Percentiles rank a stretch among this genome's conserved stretches.
These are phyloP conservation scores for Boletus rufocinnamomeus DNA, from an alignment of 768 basidiomycete genomes.

Conservation along the genomic window DNA sequence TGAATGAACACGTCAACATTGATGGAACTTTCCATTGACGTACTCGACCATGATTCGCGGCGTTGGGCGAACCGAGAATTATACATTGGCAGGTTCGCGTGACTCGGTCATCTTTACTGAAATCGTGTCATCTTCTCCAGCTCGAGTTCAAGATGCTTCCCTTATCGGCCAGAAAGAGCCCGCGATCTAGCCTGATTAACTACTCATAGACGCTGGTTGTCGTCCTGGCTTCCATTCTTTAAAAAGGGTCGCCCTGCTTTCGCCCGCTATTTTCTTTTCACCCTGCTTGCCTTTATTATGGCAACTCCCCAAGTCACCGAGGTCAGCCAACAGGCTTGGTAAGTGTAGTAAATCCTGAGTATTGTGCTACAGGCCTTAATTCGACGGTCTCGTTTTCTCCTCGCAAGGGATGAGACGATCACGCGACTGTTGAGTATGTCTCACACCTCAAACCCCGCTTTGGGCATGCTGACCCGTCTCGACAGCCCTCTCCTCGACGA, in stretches of 20 bases:
- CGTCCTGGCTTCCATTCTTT: conserved; percentile 36
- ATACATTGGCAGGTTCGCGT: conserved; percentile 28
- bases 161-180: conserved; percentile 49
- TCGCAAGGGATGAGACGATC: conserved; percentile 65
- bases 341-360: conserved; percentile 31
- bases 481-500: conserved; percentile 62
- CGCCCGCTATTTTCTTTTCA: conserved; percentile 33
- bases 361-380: conserved; percentile 19
- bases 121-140: conserved; percentile 25
- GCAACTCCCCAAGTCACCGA: conserved; percentile 61
- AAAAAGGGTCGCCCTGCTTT: conserved; percentile 34
- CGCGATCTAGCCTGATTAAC: conserved; percentile 55
- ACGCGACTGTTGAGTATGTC: conserved; percentile 58
- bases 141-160: conserved; percentile 24
- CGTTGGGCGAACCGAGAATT: conserved; percentile 25
- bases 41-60: conserved; percentile 34
- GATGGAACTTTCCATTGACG: conserved; percentile 39
- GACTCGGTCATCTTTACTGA: conserved; percentile 26
- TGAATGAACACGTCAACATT: conserved; percentile 33
- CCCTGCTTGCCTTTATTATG: conserved; percentile 42
- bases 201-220: conserved; percentile 43
- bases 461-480: conserved; percentile 13
- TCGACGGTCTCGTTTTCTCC: conserved; percentile 21
- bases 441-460: conserved; percentile 6
- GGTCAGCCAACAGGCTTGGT: conserved; percentile 68